phyloP scores from a whole-genome alignment of 1,284 basidiomycete species.

The Cryptococcus amylolentus region DNA sequence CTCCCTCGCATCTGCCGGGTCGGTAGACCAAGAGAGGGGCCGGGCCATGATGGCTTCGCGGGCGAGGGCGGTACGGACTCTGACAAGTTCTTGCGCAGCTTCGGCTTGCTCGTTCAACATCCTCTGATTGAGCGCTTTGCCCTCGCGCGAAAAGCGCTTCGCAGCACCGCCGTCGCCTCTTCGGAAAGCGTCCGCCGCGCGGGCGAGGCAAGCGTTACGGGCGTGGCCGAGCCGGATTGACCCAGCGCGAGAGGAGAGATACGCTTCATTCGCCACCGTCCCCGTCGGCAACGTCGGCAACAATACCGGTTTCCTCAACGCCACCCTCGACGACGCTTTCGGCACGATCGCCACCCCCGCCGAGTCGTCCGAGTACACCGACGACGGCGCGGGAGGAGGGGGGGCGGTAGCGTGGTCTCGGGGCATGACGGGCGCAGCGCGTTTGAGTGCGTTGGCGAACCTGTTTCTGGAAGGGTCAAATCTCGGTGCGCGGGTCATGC shows the following conservation, averaged over 20 bases:
- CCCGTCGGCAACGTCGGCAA: constrained; percentile 86
- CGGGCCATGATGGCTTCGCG: constrained; percentile 69
- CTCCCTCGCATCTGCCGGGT: constrained; percentile 69
- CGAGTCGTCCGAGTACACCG: constrained; percentile 54
- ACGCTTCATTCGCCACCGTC: constrained; percentile 69
- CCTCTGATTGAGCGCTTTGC: constrained; percentile 83
- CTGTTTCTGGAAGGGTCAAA: constrained; percentile 75
- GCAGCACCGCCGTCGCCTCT: constrained; percentile 91
- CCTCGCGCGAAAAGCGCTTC: constrained; percentile 87
- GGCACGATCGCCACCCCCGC: constrained; percentile 53
- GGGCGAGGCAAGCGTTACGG: constrained; percentile 88
- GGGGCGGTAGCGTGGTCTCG: constrained; percentile 6
- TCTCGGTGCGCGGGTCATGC: constrained; percentile 43
- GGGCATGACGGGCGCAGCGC: constrained; percentile 28
- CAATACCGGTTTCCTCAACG: constrained; percentile 73
- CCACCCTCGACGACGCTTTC: constrained; percentile 75
- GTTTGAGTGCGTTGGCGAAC: constrained; percentile 60
- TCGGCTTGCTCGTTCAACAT: constrained; percentile 79
- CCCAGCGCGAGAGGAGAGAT: constrained; percentile 79
- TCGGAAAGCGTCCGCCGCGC: constrained; percentile 92
- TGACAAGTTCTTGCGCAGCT: constrained; percentile 72
- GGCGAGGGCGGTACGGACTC: constrained; percentile 69
- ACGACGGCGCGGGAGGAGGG: constrained; percentile 22
- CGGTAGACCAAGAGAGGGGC: constrained; percentile 73
- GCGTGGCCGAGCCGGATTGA: constrained; percentile 88